Conservation (phyloP, 75 land plant species). For the Chamaecyparis obtusa region DNA sequence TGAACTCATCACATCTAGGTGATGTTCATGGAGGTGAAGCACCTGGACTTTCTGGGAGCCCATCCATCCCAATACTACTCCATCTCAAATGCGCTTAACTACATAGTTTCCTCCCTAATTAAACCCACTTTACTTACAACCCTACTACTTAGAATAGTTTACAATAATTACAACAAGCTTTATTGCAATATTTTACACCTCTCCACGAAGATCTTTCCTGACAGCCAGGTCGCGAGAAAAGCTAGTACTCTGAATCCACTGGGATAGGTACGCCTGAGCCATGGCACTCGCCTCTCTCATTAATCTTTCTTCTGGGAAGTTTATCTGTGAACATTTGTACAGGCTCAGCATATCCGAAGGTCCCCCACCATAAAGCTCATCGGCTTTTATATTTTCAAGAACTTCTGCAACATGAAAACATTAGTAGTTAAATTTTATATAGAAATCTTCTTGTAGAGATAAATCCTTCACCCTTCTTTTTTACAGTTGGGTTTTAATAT, state of each 20-base stretch:
- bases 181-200: constrained; percentile 3
- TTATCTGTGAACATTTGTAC: background rate
- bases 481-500: constrained; percentile 6
- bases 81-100: no score
- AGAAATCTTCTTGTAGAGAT: constrained; percentile 11
- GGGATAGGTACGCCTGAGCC: background rate
- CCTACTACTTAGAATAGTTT: no score
- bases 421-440: constrained; percentile 24
- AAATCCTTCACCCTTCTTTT: constrained; percentile 24
- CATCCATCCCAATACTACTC: no score
- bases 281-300: no score
- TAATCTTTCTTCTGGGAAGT: no score
- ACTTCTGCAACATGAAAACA: constrained; percentile 12
- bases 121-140: no score
- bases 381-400: background rate
- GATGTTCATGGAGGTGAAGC: no score
- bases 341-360: constrained; percentile 20
- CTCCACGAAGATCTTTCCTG: background rate
- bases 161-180: no score
- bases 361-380: background rate
- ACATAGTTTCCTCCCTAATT: no score
- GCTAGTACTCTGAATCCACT: background rate
- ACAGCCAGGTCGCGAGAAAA: background rate
- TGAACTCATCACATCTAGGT: no score
- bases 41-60: no score